Base-by-base conservation (phyloP, 805 yeast genomes). In the Lipomyces spencermartinsiae region DNA sequence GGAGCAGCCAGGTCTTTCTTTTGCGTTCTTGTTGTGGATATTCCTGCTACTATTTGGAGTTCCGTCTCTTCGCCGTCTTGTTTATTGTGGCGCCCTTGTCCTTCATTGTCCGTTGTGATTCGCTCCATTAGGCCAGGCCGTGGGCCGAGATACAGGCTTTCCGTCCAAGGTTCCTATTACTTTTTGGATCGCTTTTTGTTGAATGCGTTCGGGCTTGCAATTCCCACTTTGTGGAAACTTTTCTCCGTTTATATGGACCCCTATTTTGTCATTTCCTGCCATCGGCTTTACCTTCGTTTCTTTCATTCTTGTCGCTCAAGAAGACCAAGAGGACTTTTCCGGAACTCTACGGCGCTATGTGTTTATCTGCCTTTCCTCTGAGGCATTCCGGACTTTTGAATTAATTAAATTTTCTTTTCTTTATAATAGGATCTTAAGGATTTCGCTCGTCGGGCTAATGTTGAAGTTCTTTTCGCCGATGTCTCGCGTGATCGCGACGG, bases 401-500 rank as follows among this genome's bases (percentile, higher is more conserved):
- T 34, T 76, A 34, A 22, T 58, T 56, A 71, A 71, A 29, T 64
- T 68, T 33, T 60, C 64, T 37, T 59, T 51, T 53, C 67, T 59
- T 55, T 39, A 19, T 59, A 25, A 39, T 77, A 93, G 83, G 98
- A 94, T 82, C 87, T 91, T 77, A 80, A 80, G 75, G 83, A 80
- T 70, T 78, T 79, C 65, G 93, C 92, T 73, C 86, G 97, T 78
- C 93, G 90, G 70, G 89, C 79, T 58, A 80, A 77, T 58, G 80
- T 80, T 56, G 80, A 78, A 61, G 78, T 80, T 22, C 73, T 74
- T 31, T 80, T 73, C 73, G 76, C 83, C 33, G 79, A 78, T 65
- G 78, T 80, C 33, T 73, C 79, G 7, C 76, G 78, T n/a, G 66
- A 61, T 60, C 74, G 79, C 8, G 82, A 78, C 59, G 79, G 80